Evolutionary conservation across 257 asterid species (phyloP).

Genomic region (Lithospermum erythrorhizon): DNA sequence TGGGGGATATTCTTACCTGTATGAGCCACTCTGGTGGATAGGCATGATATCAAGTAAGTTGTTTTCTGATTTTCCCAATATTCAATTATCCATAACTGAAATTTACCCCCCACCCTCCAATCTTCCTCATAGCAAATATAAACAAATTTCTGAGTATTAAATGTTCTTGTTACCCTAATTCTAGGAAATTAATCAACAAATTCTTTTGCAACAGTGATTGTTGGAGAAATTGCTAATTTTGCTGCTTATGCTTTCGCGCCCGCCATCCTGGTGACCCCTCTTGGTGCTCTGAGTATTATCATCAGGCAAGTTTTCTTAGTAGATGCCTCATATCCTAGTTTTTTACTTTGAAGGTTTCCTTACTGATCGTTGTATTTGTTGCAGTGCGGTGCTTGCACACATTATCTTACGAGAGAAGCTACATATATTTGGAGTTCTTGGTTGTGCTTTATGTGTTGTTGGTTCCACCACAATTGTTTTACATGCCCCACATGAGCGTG

Average conservation of each 20-base stretch:
- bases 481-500: constrained; percentile 96
- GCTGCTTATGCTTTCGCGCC: constrained; percentile 99
- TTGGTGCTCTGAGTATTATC: constrained; percentile 96
- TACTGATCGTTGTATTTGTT: constrained; percentile 25
- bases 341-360: constrained; percentile 11
- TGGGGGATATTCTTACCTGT: constrained; percentile 83
- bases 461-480: constrained; percentile 93
- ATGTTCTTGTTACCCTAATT: neutral
- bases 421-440: constrained; percentile 86
- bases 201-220: constrained; percentile 63
- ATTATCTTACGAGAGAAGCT: constrained; percentile 75
- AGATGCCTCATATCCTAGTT: constrained; percentile 12
- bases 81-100: no score
- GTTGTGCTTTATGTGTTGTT: constrained; percentile 94
- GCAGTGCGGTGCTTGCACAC: constrained; percentile 95
- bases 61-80: constrained; percentile 1
- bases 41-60: constrained; percentile 87
- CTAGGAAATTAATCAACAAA: constrained; percentile 12
- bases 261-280: constrained; percentile 96
- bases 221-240: constrained; percentile 95
- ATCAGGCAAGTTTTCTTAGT: constrained; percentile 57
- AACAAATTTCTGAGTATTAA: no score
- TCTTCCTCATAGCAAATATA: no score
- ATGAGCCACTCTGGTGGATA: constrained; percentile 87
- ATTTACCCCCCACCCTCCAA: no score